These are phyloP conservation scores for Glutinoglossum americanum DNA, from an alignment of 495 filamentous ascomycete genomes.

Conservation along the genomic window DNA sequence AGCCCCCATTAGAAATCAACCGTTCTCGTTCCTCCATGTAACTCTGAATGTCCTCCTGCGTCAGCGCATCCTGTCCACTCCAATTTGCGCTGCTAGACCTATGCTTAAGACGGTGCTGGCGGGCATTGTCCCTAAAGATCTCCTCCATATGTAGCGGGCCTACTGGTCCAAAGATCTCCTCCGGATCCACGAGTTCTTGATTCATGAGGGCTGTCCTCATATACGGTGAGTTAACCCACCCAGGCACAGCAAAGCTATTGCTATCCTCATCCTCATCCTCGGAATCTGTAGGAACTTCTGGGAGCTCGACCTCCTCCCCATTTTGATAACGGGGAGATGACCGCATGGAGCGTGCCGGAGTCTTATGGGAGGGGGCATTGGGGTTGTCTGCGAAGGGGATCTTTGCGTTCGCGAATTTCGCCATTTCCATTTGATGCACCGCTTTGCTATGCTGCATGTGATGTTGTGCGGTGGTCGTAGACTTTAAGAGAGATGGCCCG, in stretches of 20 bases:
- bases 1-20: constrained; percentile 64
- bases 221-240: constrained; percentile 70
- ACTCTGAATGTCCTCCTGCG: constrained; percentile 63
- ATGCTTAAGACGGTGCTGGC: constrained; percentile 64
- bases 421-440: constrained; percentile 50
- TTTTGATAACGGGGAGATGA: constrained; percentile 36
- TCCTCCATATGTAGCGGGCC: constrained; percentile 80
- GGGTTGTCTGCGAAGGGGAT: constrained; percentile 69
- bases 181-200: constrained; percentile 70
- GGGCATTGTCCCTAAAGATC: constrained; percentile 66
- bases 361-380: constrained; percentile 35
- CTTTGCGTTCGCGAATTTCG: constrained; percentile 63
- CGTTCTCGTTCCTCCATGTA: constrained; percentile 65
- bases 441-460: constrained; percentile 32
- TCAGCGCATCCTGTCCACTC: constrained; percentile 67
- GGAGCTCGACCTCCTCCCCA: constrained; percentile 63
- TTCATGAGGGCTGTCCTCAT: constrained; percentile 42
- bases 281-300: constrained; percentile 73
- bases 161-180: constrained; percentile 75
- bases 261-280: constrained; percentile 47
- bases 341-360: constrained; percentile 18
- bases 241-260: constrained; percentile 35
- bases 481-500: not conserved
- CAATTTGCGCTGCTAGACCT: constrained; percentile 88
- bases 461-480: constrained; percentile 14